Conservation (phyloP, 2,329 filamentous ascomycete genomes). For the Verticillium isaacii region DNA sequence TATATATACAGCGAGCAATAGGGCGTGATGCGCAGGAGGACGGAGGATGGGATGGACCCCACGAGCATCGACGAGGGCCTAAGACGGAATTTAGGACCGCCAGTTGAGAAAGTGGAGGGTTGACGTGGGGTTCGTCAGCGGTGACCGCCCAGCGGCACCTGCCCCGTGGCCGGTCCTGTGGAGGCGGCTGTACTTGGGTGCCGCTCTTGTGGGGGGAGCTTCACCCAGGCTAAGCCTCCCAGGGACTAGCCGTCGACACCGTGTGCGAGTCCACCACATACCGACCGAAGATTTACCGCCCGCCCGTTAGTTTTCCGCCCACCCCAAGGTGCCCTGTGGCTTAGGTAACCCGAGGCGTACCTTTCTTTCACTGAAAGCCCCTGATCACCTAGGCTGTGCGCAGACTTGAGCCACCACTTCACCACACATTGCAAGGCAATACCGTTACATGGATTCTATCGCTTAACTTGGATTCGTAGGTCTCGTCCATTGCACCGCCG, state of each 20-base stretch:
- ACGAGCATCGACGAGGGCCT: background rate
- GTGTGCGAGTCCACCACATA: background rate
- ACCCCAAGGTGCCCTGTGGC: too few relatives aligned
- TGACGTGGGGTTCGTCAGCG: conserved; percentile 2
- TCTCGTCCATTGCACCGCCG: background rate
- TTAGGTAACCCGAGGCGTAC: too few relatives aligned
- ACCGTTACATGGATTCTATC: background rate
- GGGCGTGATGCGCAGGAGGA: background rate
- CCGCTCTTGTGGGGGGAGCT: background rate
- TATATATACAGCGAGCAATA: background rate
- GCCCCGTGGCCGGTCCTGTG: conserved; percentile 4
- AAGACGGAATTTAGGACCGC: conserved; percentile 5
- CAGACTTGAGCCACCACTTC: background rate
- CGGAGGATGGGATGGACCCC: background rate
- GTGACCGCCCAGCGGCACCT: background rate
- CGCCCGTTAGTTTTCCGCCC: background rate
- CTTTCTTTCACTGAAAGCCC: too few relatives aligned
- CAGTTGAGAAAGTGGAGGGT: conserved; percentile 4
- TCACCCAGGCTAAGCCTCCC: background rate
- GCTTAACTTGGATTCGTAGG: background rate
- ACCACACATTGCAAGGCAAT: background rate
- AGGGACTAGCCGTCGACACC: background rate
- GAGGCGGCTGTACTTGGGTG: background rate
- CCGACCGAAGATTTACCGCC: background rate
- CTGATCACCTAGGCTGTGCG: background rate